Evolutionary conservation across 495 filamentous ascomycete species (phyloP).

Genomic region (Aspergillus heteromorphus): DNA sequence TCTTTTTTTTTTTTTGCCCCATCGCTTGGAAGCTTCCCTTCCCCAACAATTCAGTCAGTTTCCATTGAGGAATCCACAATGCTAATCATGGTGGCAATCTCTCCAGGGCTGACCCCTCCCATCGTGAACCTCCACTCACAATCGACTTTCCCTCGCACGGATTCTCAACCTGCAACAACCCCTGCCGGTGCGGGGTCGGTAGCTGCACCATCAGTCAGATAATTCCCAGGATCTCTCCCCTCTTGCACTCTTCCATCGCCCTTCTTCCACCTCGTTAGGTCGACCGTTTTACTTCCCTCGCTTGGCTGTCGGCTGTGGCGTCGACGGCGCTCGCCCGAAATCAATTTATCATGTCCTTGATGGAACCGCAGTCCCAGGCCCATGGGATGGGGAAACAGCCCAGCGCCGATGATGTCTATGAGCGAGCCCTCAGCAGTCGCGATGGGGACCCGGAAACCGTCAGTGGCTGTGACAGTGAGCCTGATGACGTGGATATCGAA

Average conservation of each 20-base stretch:
- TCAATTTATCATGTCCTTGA: constrained; percentile 9
- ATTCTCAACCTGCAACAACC: background rate
- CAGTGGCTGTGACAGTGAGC: constrained; percentile 22
- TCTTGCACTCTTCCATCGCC: background rate
- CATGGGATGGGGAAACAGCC: constrained; percentile 17
- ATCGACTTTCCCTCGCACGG: background rate
- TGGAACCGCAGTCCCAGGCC: constrained; percentile 1
- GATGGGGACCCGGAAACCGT: constrained; percentile 23
- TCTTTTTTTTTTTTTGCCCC: no score
- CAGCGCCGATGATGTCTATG: constrained; percentile 19
- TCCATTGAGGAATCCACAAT: background rate
- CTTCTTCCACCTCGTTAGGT: background rate
- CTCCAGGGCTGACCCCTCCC: background rate
- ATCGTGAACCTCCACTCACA: background rate
- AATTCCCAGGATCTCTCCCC: background rate
- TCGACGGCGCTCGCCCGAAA: background rate
- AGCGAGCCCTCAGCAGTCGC: constrained; percentile 17
- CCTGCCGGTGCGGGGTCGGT: background rate
- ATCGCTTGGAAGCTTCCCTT: background rate
- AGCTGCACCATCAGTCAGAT: background rate
- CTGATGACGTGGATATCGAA: constrained; percentile 32
- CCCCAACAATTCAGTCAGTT: background rate
- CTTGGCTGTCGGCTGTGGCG: background rate
- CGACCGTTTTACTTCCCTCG: background rate
- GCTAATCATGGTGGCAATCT: background rate